These are phyloP conservation scores for Xylariomycetidae sp. DNA, from an alignment of 2,329 filamentous ascomycete genomes.

Conservation along the genomic window DNA sequence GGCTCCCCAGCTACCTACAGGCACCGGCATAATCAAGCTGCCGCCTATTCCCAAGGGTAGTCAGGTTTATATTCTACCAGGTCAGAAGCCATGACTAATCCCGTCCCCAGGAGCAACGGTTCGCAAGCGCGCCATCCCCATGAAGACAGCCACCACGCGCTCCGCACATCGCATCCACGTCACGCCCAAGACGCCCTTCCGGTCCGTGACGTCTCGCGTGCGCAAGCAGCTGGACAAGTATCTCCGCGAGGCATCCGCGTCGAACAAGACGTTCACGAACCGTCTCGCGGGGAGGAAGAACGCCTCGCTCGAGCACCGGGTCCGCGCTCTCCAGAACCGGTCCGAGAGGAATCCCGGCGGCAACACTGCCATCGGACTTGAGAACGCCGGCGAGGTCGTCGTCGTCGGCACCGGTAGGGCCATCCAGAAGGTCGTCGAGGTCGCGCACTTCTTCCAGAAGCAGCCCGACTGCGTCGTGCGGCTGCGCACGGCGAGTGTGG, in stretches of 20 bases:
- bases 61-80: neutral
- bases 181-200: constrained; percentile 60
- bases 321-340: constrained; percentile 35
- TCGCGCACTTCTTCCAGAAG: constrained; percentile 62
- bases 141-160: constrained; percentile 33
- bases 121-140: constrained; percentile 44
- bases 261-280: constrained; percentile 22
- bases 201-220: constrained; percentile 62
- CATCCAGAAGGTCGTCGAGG: constrained; percentile 56
- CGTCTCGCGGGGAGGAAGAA: constrained; percentile 41
- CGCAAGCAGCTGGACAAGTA: constrained; percentile 57
- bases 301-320: constrained; percentile 41
- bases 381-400: constrained; percentile 44
- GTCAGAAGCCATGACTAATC: constrained; percentile 11
- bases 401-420: constrained; percentile 64
- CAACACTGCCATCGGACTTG: constrained; percentile 26
- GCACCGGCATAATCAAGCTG: constrained; percentile 17
- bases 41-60: constrained; percentile 27
- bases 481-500: constrained; percentile 58
- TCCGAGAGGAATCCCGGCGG: constrained; percentile 18
- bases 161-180: constrained; percentile 54
- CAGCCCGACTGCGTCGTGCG: constrained; percentile 55
- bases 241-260: constrained; percentile 31
- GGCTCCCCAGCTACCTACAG: constrained; percentile 5
- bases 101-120: constrained; percentile 38